Evolutionary conservation across 495 filamentous ascomycete genomes (phyloP), one percentile per base, ranked within the genome.

Genomic region (Choiromyces venosus): DNA sequence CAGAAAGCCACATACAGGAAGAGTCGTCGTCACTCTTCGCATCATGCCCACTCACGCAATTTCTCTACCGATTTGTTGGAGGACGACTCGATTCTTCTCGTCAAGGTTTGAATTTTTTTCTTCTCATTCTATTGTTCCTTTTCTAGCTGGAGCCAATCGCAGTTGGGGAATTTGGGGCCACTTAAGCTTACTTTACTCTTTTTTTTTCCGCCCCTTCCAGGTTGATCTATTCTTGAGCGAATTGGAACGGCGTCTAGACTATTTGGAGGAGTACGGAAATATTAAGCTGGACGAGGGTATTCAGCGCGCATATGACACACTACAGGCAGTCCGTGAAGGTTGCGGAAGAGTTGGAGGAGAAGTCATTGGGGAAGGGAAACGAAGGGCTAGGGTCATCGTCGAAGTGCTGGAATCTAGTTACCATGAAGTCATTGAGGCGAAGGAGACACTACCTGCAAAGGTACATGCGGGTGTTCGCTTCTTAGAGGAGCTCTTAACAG

Each of bases 331-430:
- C 4, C 88, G 92, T 71, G 89, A 91, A 75, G 89, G 92, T 74
- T 99, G 95, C 82, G 93, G 91, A 9, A 87, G 93, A 72, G 92
- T 93, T n/a, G 96, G 94, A 10, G 94, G 92, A 71, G 93, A 93
- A 74, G 86, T 97, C 52, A 91, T 97, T 81, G 96, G 91, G 38
- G 92, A 92, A 65, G 93, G 95, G 37, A 89, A 90, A 70, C 89
- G 91, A 74, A 87, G 92, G 66, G 92, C 96, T 52, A 90, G 91
- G 76, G 88, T 97, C 65, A 88, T 98, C 82, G 93, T 99, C 25
- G 95, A 98, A 72, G 96, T 93, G 2, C 85, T 99, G n/a, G 95
- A 99, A 81, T 88, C 87, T 18, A 86, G 92, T 74, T 99, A 98
- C 83, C 91, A 94, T 39, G 92, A 94, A 73, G 94, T 89, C n/a